Evolutionary conservation across 164 flowering plant genomes (phyloP), one percentile per base, ranked within the genome.

Genomic region (Macadamia integrifolia): DNA sequence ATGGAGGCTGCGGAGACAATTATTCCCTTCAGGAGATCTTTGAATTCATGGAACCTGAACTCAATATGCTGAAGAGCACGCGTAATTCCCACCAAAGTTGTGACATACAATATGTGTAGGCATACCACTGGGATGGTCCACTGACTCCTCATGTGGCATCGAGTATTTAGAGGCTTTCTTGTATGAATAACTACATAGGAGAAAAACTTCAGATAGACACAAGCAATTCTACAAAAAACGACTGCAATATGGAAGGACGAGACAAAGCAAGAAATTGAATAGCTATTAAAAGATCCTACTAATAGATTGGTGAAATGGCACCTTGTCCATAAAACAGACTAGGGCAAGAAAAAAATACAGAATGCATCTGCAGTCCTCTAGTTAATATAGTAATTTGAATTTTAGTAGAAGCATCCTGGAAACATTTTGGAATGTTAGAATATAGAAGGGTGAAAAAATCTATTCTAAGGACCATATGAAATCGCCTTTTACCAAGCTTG

Each of bases 1-100:
- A 89, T 69, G 58, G 83, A 78, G 65, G 70, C 60, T 15, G 84
- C 61, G 18, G 93, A 84, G 32, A 87, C 81, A 50, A 87, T 58
- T 65, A 91, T 86, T 71, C 95, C 95, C 72, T 67, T 76, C 84
- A 88, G 80, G 28, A 91, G 89, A 69, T 86, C 93, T 74, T 80
- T 87, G 70, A 91, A 83, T 75, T 91, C 97, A 62, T 83, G 82
- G 76, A 91, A 91, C 77, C 87, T 83, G 77, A 91, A 91, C 71
- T 91, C 88, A 23, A 91, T 74, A 77, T 88, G 94, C 48, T 77
- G 88, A 72, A 91, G 69, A 30, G 89, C 81, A 60, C 80, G 62
- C 0, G 91, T 84, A 66, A 89, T 75, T 44, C 81, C 88, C 70
- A 88, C 77, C 83, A 91, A 74, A 64, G 77, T 70, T 59, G 76